These are phyloP conservation scores for Cystobasidium pallidum DNA, from an alignment of 1,284 basidiomycete genomes.

Conservation along the genomic window DNA sequence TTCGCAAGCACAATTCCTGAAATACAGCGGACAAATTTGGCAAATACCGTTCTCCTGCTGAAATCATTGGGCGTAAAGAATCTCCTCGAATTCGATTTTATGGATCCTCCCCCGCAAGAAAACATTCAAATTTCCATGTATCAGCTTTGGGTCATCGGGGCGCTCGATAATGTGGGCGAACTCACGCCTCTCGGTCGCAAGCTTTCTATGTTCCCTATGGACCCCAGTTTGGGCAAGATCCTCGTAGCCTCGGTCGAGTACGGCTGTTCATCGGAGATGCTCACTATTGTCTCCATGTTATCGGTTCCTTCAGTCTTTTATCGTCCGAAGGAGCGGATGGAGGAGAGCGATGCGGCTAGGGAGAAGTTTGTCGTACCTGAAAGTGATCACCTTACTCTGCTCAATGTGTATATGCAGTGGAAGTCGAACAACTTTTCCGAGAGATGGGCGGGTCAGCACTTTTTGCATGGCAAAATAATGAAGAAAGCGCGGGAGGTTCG, in stretches of 20 bases:
- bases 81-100: conserved; percentile 97
- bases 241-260: conserved; percentile 93
- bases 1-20: conserved; percentile 97
- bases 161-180: conserved; percentile 96
- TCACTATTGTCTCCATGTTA: conserved; percentile 98
- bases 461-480: conserved; percentile 92
- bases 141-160: conserved; percentile 97
- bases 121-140: conserved; percentile 58
- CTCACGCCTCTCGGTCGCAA: conserved; percentile 87
- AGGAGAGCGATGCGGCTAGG: conserved; percentile 82
- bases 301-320: conserved; percentile 71
- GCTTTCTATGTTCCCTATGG: conserved; percentile 93
- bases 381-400: conserved; percentile 90
- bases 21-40: conserved; percentile 95
- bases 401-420: conserved; percentile 99
- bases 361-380: conserved; percentile 99
- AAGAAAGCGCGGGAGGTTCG: conserved; percentile 97
- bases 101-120: conserved; percentile 83
- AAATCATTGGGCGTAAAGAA: conserved; percentile 94
- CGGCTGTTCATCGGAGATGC: conserved; percentile 89
- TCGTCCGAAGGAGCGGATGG: conserved; percentile 69
- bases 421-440: conserved; percentile 90
- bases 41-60: conserved; percentile 90
- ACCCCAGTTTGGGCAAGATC: conserved; percentile 96
- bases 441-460: conserved; percentile 91